Evolutionary conservation across 2,329 filamentous ascomycete genomes (phyloP), one percentile per base, ranked within the genome.

Genomic region (Aureobasidium subglaciale): DNA sequence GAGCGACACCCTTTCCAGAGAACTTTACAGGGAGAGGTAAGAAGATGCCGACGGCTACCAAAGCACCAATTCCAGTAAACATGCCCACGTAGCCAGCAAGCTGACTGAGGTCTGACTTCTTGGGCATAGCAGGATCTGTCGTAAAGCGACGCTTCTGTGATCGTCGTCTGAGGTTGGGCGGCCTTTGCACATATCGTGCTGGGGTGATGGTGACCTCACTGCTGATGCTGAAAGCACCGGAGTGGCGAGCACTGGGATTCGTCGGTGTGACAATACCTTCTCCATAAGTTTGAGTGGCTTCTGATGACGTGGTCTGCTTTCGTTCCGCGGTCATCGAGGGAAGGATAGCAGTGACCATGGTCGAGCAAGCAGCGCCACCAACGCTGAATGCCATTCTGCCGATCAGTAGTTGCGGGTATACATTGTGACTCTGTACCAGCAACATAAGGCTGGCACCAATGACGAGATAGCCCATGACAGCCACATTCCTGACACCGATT

Each of bases 271-370:
- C 35, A 59, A 50, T 27, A 61, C 64, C 53, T 65, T 64, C 11
- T 63, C 62, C 41, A 59, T 58, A 25, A 62, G 30, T 38, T 60
- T 60, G 5, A 58, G 61, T 7, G 60, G 57, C 38, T 62, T 58
- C 25, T 5, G 38, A 13, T 13, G 38, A 4, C 4, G 18, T 29
- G 2, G 8, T 18, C 5, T 42, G 32, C 20, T 43, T 54, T 27
- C 57, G 60, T 27, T 63, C 59, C 13, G 64, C 64, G 10, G 81
- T 81, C 71, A 87, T 83, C 25, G 78, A 85, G 1, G 93, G 93
- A 22, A 99, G 77, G 42, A 95, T 90, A 3, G 93, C 93, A 8
- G 93, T 97, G 18, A 99, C 93, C 93, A 99, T 99, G 1, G 93
- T 97, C 13, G 90, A 71, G 32, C 75, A 78, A 20, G 92, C 93